phyloP scores from a whole-genome alignment of 2,329 filamentous ascomycete genomes.

The Zopfia rhizophila region DNA sequence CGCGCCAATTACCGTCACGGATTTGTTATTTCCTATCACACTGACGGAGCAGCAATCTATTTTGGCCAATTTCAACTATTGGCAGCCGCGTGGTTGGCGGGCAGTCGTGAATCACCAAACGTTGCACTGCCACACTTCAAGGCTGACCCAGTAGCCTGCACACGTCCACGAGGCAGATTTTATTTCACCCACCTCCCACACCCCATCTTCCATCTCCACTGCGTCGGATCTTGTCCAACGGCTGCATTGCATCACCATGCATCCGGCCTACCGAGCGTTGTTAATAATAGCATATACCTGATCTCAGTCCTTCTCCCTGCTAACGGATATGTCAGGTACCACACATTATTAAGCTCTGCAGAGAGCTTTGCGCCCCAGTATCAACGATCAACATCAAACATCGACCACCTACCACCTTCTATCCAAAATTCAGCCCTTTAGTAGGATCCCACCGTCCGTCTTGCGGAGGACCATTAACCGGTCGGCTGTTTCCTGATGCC shows the following conservation, averaged over 20 bases:
- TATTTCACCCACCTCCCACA: conserved; percentile 20
- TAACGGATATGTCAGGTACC: neutral
- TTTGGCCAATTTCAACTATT: no score
- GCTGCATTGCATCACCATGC: conserved; percentile 24
- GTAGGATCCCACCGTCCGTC: conserved; percentile 53
- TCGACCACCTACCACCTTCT: conserved; percentile 5
- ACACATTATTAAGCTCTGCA: neutral
- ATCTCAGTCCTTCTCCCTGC: neutral
- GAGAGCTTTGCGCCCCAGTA: neutral
- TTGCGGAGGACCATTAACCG: conserved; percentile 45
- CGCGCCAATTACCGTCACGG: no score
- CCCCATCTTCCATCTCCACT: conserved; percentile 1
- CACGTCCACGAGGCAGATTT: conserved; percentile 37
- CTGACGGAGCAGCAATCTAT: no score
- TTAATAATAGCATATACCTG: conserved; percentile 22
- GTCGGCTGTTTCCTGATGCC: conserved; percentile 40
- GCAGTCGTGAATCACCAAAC: no score
- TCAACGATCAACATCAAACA: neutral
- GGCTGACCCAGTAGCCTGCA: no score
- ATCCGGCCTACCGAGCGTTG: conserved; percentile 19
- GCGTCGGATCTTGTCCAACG: conserved; percentile 15
- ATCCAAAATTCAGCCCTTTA: conserved; percentile 53
- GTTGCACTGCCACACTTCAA: conserved; percentile 43
- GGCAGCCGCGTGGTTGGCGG: no score
- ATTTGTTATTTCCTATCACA: no score